Evolutionary conservation across 768 basidiomycete species (phyloP).

Genomic region (Podaxis rugospora): DNA sequence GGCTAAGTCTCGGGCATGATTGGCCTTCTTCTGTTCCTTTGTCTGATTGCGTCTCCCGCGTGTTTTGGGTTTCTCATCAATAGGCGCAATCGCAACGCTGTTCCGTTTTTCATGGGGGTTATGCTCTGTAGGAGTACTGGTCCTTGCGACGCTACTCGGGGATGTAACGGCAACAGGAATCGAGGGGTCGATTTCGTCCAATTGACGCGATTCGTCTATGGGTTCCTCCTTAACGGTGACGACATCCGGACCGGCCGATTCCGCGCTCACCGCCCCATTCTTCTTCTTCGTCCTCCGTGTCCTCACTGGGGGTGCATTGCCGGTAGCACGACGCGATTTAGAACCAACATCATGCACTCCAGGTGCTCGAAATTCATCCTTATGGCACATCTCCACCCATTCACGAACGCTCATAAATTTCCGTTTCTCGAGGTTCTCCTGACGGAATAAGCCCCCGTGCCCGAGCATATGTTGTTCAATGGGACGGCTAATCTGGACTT

Average conservation of each 20-base stretch:
- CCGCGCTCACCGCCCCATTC: conserved; percentile 30
- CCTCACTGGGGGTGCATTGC: conserved; percentile 23
- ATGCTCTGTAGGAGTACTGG: conserved; percentile 18
- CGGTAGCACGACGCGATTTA: conserved; percentile 35
- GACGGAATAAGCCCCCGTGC: conserved; percentile 79
- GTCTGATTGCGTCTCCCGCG: conserved; percentile 8
- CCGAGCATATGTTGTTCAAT: conserved; percentile 95
- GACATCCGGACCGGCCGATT: conserved; percentile 39
- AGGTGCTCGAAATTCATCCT: conserved; percentile 70
- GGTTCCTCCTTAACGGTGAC: conserved; percentile 46
- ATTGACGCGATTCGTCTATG: conserved; percentile 28
- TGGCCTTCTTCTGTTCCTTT: conserved; percentile 31
- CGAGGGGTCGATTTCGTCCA: conserved; percentile 15
- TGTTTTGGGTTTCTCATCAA: conserved; percentile 20
- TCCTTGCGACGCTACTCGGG: conserved; percentile 31
- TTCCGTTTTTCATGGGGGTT: not conserved
- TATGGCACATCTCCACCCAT: conserved; percentile 75
- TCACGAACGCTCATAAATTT: conserved; percentile 81
- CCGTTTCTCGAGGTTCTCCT: conserved; percentile 88
- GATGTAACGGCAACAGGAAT: conserved; percentile 27
- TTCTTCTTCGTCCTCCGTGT: conserved; percentile 41
- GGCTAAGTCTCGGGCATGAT: conserved; percentile 38
- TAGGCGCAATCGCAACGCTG: conserved; percentile 8
- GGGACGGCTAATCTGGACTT: conserved; percentile 79
- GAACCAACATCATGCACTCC: conserved; percentile 65